Base-by-base conservation (phyloP, 352 stramenopile species). In the Phytophthora litchii region DNA sequence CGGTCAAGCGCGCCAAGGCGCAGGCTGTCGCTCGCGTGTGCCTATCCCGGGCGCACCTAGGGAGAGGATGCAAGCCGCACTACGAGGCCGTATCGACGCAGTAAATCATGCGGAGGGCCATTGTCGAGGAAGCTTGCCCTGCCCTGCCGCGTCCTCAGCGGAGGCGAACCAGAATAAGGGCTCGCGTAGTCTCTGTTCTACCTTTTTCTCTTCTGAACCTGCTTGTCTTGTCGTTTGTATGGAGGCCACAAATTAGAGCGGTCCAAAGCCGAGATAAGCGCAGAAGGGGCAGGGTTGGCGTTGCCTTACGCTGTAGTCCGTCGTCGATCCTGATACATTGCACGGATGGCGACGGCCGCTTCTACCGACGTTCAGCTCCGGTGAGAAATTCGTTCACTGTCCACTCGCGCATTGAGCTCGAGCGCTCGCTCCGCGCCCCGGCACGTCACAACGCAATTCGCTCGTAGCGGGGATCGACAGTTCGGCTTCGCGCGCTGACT, bases 281-380 rank as follows among this genome's bases (percentile, higher is more conserved):
- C 60, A 72, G 67, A 75, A 64, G 46, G 53, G 51, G 10, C 53
- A 63, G 61, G 61, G 56, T 60, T 65, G 36, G 31, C 50, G 48
- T 51, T 60, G 58, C 63, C 45, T 55, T 41, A 62, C 50, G 21
- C 45, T 66, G 60, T 62, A 57, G 64, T 74, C 60, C 60, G 67
- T 73, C 67, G 67, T 76, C 62, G 57, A 44, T 66, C 57, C 57
- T 72, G 63, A 76, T 70, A 73, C 67, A 64, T 55, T 60, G 54
- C 29, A 51, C 62, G 62, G 57, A 69, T 70, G 57, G 56, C 52
- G 62, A 21, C 57, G 56, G 64, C 56, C 54, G 63, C 67, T 76
- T 70, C 54, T 70, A 69, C 62, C 55, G 43, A 56, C 36, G 67
- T 69, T 72, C 57, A 72, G 63, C 49, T 56, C 54, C 21, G 36